A percentile compares a stretch with the other conserved stretches of the same genome.
Evolutionary conservation across 345 rosid genomes (phyloP).

Genomic region (Clausena lansium): DNA sequence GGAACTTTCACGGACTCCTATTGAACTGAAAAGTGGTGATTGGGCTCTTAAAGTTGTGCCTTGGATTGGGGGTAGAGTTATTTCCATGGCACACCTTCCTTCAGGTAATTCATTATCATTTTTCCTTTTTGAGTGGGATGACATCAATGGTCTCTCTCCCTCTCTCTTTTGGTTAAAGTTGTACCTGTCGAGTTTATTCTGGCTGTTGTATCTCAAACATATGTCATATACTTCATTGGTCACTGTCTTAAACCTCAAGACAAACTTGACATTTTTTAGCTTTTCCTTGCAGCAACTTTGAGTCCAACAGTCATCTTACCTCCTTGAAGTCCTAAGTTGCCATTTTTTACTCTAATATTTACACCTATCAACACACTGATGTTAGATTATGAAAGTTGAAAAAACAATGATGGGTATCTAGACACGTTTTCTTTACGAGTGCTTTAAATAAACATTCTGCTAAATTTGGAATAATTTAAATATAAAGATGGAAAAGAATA

Average conservation of each 20-base stretch:
- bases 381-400: not conserved
- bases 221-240: not conserved
- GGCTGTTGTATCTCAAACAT: not conserved
- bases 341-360: not conserved
- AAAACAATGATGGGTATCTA: not conserved
- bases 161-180: not conserved
- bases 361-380: not conserved
- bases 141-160: not conserved
- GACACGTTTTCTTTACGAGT: not conserved
- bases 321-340: not conserved
- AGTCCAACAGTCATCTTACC: not conserved
- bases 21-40: slow-evolving; percentile 65
- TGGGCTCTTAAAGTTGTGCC: slow-evolving; percentile 81
- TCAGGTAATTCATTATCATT: slow-evolving; percentile 54
- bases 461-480: not conserved
- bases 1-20: slow-evolving; percentile 58
- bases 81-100: slow-evolving; percentile 87
- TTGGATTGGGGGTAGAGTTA: slow-evolving; percentile 92
- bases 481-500: not conserved
- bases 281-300: not conserved
- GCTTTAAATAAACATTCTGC: not conserved
- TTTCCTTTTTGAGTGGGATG: not conserved
- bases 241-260: not conserved
- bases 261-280: not conserved
- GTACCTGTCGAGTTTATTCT: not conserved